These are phyloP conservation scores for Moesziomyces parantarcticus DNA, from an alignment of 1,284 basidiomycete species.

Conservation along the genomic window DNA sequence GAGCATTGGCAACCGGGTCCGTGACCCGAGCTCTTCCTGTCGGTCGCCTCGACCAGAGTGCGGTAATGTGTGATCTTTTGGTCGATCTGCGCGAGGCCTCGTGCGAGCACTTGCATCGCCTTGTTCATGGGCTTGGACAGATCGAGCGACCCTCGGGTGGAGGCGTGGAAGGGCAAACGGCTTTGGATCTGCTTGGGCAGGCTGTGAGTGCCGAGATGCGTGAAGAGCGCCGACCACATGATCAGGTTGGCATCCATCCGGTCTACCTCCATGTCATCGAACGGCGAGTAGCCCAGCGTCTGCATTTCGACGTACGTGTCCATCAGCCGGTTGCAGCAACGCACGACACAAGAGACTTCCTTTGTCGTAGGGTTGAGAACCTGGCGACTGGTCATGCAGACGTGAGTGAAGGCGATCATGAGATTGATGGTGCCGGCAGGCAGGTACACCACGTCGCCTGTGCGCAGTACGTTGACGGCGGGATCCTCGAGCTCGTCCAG, in stretches of 20 bases:
- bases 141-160: neutral
- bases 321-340: slow-evolving; percentile 17
- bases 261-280: slow-evolving; percentile 24
- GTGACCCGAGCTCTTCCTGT: neutral
- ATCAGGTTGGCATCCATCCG: slow-evolving; percentile 8
- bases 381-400: slow-evolving; percentile 24
- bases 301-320: slow-evolving; percentile 23
- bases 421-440: slow-evolving; percentile 16
- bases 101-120: neutral
- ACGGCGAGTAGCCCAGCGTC: slow-evolving; percentile 14
- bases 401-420: slow-evolving; percentile 27
- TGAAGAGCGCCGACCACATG: slow-evolving; percentile 9
- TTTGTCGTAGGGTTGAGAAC: slow-evolving; percentile 15
- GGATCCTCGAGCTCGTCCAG: slow-evolving; percentile 23
- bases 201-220: slow-evolving; percentile 1
- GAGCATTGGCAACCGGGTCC: neutral
- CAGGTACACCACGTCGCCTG: slow-evolving; percentile 30
- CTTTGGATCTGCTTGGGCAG: neutral
- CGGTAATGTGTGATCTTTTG: slow-evolving; percentile 15
- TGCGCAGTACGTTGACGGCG: slow-evolving; percentile 22
- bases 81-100: slow-evolving; percentile 7
- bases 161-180: neutral
- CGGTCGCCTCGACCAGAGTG: slow-evolving; percentile 6
- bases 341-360: slow-evolving; percentile 11
- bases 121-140: neutral